Base-by-base conservation (phyloP, 352 stramenopile genomes). In the Phytophthora brassicae region DNA sequence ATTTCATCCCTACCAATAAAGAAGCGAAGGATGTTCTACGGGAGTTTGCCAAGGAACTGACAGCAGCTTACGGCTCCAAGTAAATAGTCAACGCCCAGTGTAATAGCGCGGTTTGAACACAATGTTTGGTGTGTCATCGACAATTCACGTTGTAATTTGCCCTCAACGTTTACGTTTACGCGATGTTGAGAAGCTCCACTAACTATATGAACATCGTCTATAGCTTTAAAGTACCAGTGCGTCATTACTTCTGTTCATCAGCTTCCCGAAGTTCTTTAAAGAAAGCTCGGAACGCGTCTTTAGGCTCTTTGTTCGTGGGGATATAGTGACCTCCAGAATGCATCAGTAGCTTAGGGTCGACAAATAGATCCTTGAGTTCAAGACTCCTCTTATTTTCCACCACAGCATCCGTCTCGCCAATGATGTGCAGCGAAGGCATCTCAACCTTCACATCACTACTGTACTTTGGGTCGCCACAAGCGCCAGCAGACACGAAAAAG, bases 271-370 rank as follows among this genome's bases (percentile, higher is more conserved):
- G 74, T 13, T 77, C 62, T 59, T 89, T 81, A 50, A 92, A 75
- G 36, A 93, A 93, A 35, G 75, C 68, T 59, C 84, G 79, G 56
- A 89, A 77, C 14, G 74, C 70, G 41, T 93, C 82, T 48, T 93
- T 93, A 5, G 79, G 70, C 19, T 90, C 84, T 59, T 95, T 94
- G 65, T 91, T 90, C 7, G 87, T 88, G 6, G 87, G 85, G 46
- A 95, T 91, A 66, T 95, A 95, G 57, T 95, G 87, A 0, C 87
- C 87, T 19, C 87, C 85, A 1, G 77, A 9, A 50, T 95, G 87
- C 23, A 84, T 55, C 47, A 90, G 68, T 16, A 94, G 42, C 11
- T 60, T 72, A 0, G 87, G 69, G 12, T 88, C 62, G 4, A 76
- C 67, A 28, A 92, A 95, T 1, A 71, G 43, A 38, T 75, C 68